Base-by-base conservation (phyloP, 305 asterid genomes). In the Lippia alba region DNA sequence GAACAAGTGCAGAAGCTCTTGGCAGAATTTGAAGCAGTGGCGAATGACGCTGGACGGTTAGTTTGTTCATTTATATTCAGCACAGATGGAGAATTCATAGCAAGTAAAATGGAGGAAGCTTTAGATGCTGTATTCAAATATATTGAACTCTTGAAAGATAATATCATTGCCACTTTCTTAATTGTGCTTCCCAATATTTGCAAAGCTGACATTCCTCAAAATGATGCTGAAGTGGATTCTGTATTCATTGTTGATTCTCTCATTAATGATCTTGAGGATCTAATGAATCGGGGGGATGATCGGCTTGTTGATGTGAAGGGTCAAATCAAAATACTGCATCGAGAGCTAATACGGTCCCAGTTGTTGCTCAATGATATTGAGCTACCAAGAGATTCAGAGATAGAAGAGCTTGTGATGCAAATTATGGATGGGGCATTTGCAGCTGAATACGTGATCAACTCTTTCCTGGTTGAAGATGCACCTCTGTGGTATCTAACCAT, bases 401-500 rank as follows among this genome's bases (percentile, higher is more conserved):
- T 67, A 16, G 34, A 51, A 50, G 30, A 49, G 39, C 18, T 17
- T 67, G 55, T 55, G 10, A 44, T 54, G 8, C 34, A 12, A n/a
- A 46, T 70, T 12, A 48, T 50, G 16, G 45, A 56, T 18, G 10
- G 24, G 5, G 64, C 73, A 4, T 56, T 40, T 6, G 73, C 44
- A 67, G 73, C 54, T 56, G 63, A 57, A 44, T 41, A 67, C 33
- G 8, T 67, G 24, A 10, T 53, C 61, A 40, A 66, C 44, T 20
- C 54, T 8, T 56, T 56, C 46, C 8, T 9, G 44, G 71, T 66
- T 51, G 71, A 45, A 17, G 41, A 63, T 15, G 20, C 55, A 4
- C 73, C 73, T 55, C 32, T 7, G 14, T 55, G 73, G 64, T 67
- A 57, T 57, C 19, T 57, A 6, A 57, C 63, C 18, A 32, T 67